Evolutionary conservation across 495 filamentous ascomycete species (phyloP), one percentile per base, ranked within the genome.

Genomic region (Acidiella bohemica): DNA sequence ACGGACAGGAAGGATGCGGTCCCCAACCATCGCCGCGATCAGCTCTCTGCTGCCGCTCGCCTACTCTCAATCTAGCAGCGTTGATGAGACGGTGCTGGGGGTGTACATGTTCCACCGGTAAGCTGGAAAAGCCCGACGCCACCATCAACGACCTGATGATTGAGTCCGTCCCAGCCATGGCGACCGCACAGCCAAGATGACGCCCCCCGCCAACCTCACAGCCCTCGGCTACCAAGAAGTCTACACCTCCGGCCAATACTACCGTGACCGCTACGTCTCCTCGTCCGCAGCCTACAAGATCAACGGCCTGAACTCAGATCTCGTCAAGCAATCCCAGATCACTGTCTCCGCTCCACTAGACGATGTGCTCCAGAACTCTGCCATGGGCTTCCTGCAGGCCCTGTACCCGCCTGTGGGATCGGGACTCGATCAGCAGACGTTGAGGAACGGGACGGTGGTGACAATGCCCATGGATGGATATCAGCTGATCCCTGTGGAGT

Each of bases 171-270:
- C 28, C 39, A 32, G 75, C 14, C 75, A 79, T 61, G 75, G 76
- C 23, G 76, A 79, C 50, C 68, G 76, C 16, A 75, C 73, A 0
- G 46, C 73, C 0, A 78, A 78, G 49, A 53, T 64, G 2, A 56
- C 63, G 12, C 63, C 70, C 11, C 68, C 64, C 19, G 62, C 71
- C 21, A 56, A 65, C 42, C 57, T 80, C 46, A 79, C 75, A 17
- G 61, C 68, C 32, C 60, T 79, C 32, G 76, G 76, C 13, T 78
- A 76, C 53, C 52, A 47, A 9, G 67, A 87, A 56, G 61, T 82
- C 49, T 76, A 70, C 46, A 59, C 63, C 32, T 60, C 73, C 8
- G 76, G 75, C 13, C 61, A 71, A 13, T 79, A 70, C 62, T 83
- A 73, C 51, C 67, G 76, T 39, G 45, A 64, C 34, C 69, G 73